Evolutionary conservation across 2,329 filamentous ascomycete genomes (phyloP).

Genomic region (Colletotrichum sidae): DNA sequence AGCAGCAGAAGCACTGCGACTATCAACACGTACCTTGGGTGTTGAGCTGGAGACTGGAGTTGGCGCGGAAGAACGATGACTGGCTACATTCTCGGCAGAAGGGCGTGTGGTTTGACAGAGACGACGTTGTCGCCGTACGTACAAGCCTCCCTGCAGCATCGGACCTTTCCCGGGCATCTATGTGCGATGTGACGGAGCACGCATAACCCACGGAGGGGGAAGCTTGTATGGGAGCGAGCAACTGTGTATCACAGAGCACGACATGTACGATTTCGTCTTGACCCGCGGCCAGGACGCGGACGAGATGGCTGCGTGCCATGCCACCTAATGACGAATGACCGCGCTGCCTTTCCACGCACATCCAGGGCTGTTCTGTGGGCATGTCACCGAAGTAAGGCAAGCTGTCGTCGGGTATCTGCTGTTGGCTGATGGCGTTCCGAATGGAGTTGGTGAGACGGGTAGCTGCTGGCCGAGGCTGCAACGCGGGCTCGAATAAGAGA

Average conservation of each 20-base stretch:
- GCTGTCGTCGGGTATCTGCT: slow-evolving; percentile 30
- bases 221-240: slow-evolving; percentile 23
- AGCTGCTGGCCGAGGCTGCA: slow-evolving; percentile 29
- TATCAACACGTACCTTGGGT: no score
- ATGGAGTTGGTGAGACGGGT: slow-evolving; percentile 25
- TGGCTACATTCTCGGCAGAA: not conserved
- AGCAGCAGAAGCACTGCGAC: no score
- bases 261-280: slow-evolving; percentile 29
- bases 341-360: no score
- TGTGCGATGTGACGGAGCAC: slow-evolving; percentile 30
- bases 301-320: not conserved
- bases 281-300: not conserved
- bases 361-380: no score
- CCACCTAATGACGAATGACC: no score
- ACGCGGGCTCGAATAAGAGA: slow-evolving; percentile 20
- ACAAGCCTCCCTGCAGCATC: slow-evolving; percentile 33
- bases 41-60: no score
- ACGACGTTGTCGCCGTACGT: slow-evolving; percentile 25
- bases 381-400: slow-evolving; percentile 18
- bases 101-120: slow-evolving; percentile 8
- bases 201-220: slow-evolving; percentile 10
- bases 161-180: slow-evolving; percentile 37
- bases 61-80: not conserved
- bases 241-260: slow-evolving; percentile 4
- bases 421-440: slow-evolving; percentile 18